A percentile compares a stretch with the other conserved stretches of the same genome.
phyloP scores from a whole-genome alignment of 495 filamentous ascomycete species.

The Penicillium desertorum region DNA sequence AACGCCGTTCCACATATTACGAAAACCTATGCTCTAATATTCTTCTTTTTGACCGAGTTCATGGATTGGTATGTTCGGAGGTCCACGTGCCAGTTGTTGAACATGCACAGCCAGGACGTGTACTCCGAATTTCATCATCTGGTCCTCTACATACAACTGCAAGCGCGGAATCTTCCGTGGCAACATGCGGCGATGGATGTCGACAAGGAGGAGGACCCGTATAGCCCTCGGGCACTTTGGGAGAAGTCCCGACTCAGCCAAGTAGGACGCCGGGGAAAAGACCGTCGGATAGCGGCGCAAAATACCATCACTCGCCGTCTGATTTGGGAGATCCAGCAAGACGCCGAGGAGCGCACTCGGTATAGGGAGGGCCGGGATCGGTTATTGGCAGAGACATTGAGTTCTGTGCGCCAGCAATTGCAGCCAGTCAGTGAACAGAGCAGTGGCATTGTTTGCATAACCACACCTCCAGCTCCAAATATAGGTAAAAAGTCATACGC shows the following conservation, averaged over 20 bases:
- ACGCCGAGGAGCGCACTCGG: conserved; percentile 33
- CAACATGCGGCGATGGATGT: conserved; percentile 29
- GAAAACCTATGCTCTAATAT: conserved; percentile 45
- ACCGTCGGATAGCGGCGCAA: conserved; percentile 39
- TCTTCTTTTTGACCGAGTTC: conserved; percentile 49
- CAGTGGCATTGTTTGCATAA: conserved; percentile 39
- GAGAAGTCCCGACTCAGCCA: conserved; percentile 42
- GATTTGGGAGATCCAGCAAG: conserved; percentile 46
- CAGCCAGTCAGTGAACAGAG: conserved; percentile 30
- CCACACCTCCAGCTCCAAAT: conserved; percentile 36
- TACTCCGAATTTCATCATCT: conserved; percentile 45
- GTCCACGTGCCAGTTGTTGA: conserved; percentile 43
- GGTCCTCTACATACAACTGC: conserved; percentile 38
- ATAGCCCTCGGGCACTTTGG: conserved; percentile 31
- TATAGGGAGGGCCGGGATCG: conserved; percentile 29
- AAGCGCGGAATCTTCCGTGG: conserved; percentile 25
- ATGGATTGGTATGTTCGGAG: conserved; percentile 50
- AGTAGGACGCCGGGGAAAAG: conserved; percentile 38
- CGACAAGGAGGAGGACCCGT: conserved; percentile 29
- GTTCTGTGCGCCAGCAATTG: conserved; percentile 28
- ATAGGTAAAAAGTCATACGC: conserved; percentile 29
- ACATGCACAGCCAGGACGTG: conserved; percentile 47
- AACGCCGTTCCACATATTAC: conserved; percentile 35
- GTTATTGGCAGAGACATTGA: conserved; percentile 32
- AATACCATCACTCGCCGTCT: conserved; percentile 42